These are phyloP conservation scores for Thymus mandschuricus DNA, from an alignment of 257 asterid species.

Conservation along the genomic window DNA sequence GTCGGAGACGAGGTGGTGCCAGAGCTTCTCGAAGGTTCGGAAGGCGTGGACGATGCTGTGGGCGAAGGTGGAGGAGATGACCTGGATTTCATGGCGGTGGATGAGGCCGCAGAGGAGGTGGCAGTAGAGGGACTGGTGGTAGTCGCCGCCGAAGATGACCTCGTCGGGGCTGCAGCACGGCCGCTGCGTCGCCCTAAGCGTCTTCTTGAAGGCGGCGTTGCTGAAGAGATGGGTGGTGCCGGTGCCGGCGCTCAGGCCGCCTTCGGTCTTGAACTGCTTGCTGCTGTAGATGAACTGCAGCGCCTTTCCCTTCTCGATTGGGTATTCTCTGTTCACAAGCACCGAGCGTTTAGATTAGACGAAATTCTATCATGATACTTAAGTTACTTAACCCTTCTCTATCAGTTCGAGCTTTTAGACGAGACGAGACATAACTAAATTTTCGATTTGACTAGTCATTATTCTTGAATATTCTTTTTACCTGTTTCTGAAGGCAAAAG, in stretches of 20 bases:
- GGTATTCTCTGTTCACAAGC: slow-evolving; percentile 55
- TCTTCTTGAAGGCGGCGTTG: slow-evolving; percentile 54
- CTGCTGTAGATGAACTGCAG: slow-evolving; percentile 83
- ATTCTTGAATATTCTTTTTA: slow-evolving; percentile 1
- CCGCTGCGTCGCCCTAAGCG: slow-evolving; percentile 73
- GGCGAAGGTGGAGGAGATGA: slow-evolving; percentile 80
- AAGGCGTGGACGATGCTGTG: slow-evolving; percentile 81
- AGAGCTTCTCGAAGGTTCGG: slow-evolving; percentile 64
- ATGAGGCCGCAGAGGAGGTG: slow-evolving; percentile 83
- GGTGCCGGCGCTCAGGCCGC: slow-evolving; percentile 84
- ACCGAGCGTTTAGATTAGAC: too few relatives aligned
- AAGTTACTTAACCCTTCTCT: too few relatives aligned
- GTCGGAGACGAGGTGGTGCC: slow-evolving; percentile 66
- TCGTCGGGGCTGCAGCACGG: slow-evolving; percentile 86
- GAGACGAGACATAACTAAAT: too few relatives aligned
- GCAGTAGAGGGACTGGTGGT: slow-evolving; percentile 75
- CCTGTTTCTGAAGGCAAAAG: slow-evolving; percentile 76
- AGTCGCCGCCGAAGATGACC: slow-evolving; percentile 78
- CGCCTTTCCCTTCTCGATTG: slow-evolving; percentile 71
- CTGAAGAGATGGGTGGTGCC: slow-evolving; percentile 82
- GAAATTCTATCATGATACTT: too few relatives aligned
- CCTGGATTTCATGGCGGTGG: slow-evolving; percentile 57
- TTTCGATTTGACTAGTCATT: too few relatives aligned
- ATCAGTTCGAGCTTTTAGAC: too few relatives aligned
- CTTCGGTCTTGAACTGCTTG: slow-evolving; percentile 75